Percentiles rank a stretch among this genome's conserved stretches.
Conservation (phyloP, 2,329 filamentous ascomycete genomes). For the Alternaria alternata region DNA sequence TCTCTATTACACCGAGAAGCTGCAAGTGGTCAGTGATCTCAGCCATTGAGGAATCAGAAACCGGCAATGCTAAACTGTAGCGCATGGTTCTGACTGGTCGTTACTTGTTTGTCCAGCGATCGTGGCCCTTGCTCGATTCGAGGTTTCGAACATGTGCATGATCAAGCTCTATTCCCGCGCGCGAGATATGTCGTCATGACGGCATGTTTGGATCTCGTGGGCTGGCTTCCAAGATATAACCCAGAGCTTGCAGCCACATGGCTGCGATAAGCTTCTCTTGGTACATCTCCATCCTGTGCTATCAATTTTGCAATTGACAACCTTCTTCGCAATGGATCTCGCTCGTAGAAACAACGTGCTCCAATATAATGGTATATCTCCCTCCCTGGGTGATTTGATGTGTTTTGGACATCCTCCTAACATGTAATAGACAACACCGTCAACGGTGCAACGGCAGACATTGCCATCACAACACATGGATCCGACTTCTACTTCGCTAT, state of each 20-base stretch:
- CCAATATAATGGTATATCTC: conserved; percentile 27
- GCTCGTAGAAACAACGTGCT: conserved; percentile 33
- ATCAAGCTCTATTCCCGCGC: conserved; percentile 1
- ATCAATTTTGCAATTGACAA: neutral
- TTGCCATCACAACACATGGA: conserved; percentile 66
- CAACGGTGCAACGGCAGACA: conserved; percentile 59
- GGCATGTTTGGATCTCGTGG: conserved; percentile 1
- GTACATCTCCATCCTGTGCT: neutral
- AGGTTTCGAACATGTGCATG: conserved; percentile 4
- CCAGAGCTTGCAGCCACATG: neutral
- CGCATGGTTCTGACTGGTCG: neutral
- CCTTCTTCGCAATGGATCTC: conserved; percentile 13
- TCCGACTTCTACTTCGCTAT: conserved; percentile 71
- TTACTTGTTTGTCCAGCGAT: neutral
- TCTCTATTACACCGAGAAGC: conserved; percentile 2
- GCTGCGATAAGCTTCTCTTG: neutral
- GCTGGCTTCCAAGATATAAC: neutral
- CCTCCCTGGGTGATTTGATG: neutral
- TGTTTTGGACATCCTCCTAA: neutral
- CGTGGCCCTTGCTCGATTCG: neutral
- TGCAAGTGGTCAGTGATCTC: neutral
- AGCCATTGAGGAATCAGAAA: neutral
- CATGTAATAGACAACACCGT: conserved; percentile 50
- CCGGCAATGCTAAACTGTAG: neutral
- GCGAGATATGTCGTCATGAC: conserved; percentile 12